Evolutionary conservation across 306 rosid species (phyloP), one percentile per base, ranked within the genome.

Genomic region (Lathyrus tuberosus): DNA sequence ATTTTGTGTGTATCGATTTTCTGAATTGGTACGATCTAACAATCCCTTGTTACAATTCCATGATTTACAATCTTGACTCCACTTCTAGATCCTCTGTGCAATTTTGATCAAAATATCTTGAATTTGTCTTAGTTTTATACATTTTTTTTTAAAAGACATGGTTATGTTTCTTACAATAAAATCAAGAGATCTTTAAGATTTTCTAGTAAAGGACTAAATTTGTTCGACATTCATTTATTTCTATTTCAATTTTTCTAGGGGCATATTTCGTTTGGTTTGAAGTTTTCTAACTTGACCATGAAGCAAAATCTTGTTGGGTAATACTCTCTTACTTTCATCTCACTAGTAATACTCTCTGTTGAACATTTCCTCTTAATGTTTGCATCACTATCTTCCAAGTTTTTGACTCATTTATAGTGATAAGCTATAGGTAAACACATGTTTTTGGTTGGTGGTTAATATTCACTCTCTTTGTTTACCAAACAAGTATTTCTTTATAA

Each of bases 281-380:
- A 88, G 83, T 84, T 88, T 72, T 85, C 94, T 74, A 85, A 85
- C 84, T 75, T 94, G 95, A 87, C 85, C 70, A 80, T 87, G 94
- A 94, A 90, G 82, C 96, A 90, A 78, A 83, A 84, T 83, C 82
- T 83, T 76, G 22, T 67, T 28, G 89, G 98, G 98, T 93, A 86
- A 57, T 58, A 51, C 52, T 76, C 64, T 80, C 79, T 67, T 69
- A 57, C 73, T 73, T 72, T 48, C 46, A 33, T 69, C 59, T 48
- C 69, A 38, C 74, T 63, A 22, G 5, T 75, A 44, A 46, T 43
- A 38, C 40, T 33, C 11, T 31, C 60, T 53, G 65, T 20, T 65
- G 44, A 57, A 48, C 72, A 24, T 72, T 78, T 24, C 3, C 41
- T 37, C 38, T 71, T 13, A 49, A 37, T 43, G 53, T 44, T 44